Percentiles rank a stretch among this genome's conserved stretches.
Conservation (phyloP, 2,329 filamentous ascomycete species). For the Immersiporthe knoxdaviesiana region DNA sequence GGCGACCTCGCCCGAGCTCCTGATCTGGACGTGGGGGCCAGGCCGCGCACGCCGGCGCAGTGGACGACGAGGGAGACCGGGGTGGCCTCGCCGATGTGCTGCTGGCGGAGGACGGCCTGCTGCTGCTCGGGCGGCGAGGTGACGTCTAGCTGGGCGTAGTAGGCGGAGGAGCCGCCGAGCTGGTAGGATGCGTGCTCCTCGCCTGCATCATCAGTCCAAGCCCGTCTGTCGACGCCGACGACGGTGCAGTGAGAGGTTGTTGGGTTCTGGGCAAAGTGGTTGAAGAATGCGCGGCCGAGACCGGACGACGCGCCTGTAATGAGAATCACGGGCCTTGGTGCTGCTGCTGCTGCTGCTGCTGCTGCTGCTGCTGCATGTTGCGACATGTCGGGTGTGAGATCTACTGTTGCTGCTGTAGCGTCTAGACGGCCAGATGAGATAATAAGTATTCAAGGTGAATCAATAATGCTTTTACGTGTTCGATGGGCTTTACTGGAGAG, state of each 20-base stretch:
- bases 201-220: slow-evolving; percentile 12
- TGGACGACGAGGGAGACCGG: slow-evolving; percentile 24
- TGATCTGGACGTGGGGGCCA: slow-evolving; percentile 16
- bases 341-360: background rate
- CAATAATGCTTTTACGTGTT: background rate
- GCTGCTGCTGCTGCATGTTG: background rate
- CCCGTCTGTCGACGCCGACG: slow-evolving; percentile 19
- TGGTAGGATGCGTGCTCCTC: background rate
- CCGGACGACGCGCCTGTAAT: slow-evolving; percentile 27
- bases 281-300: slow-evolving; percentile 28
- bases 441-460: background rate
- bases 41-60: slow-evolving; percentile 27
- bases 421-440: too few relatives aligned
- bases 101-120: background rate
- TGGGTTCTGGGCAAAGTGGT: slow-evolving; percentile 17
- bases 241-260: background rate
- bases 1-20: slow-evolving; percentile 16
- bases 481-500: background rate
- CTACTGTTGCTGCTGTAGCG: too few relatives aligned
- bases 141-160: slow-evolving; percentile 21
- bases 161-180: background rate
- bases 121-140: slow-evolving; percentile 15
- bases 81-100: slow-evolving; percentile 2
- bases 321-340: slow-evolving; percentile 7
- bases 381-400: background rate